Evolutionary conservation across 345 rosid species (phyloP), one percentile per base, ranked within the genome.

Genomic region (Rhodamnia rubescens): DNA sequence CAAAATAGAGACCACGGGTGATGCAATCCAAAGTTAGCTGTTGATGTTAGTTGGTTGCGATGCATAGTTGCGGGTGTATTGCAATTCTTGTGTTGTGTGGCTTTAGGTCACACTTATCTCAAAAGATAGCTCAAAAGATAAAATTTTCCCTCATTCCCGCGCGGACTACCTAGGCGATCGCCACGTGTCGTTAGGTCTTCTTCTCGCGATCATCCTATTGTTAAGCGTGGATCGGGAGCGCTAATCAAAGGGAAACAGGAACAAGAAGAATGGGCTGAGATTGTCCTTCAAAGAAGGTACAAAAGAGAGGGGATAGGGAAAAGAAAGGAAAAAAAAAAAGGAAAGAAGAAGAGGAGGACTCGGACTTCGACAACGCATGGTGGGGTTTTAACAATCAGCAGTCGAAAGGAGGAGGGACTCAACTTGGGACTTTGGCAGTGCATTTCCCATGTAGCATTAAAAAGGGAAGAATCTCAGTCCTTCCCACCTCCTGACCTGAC

Each of bases 391-490:
- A 64, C 75, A 64, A 32, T 32, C 44, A 64, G 75, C 75, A 11
- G 44, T 8, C 4, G 75, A 64, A 64, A 36, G 40, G 40, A 36
- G 78, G 78, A 36, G 69, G 59, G 36, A 84, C 61, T 59, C 27
- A 15, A 40, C 64, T 81, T 18, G 74, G 42, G 44, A 64, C 24
- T 32, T 32, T 64, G 44, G 44, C 78, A 74, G 40, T 29, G 61
- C 51, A 74, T 69, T 52, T 29, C 84, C 50, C 57, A 85, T 80
- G 83, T 52, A 74, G 57, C 85, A 86, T 83, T 53, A 29, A 55
- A 83, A 83, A 32, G 85, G 85, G n/a, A 80, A 87, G 89, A 87
- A 87, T 88, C 90, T 84, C 89, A 85, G 82, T 80, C 54, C 54
- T 32, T 36, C 78, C 47, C 88, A 84, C 82, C 84, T 52, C 44